phyloP scores from a whole-genome alignment of 2,329 filamentous ascomycete species.

The Trichophyton schoenleinii region DNA sequence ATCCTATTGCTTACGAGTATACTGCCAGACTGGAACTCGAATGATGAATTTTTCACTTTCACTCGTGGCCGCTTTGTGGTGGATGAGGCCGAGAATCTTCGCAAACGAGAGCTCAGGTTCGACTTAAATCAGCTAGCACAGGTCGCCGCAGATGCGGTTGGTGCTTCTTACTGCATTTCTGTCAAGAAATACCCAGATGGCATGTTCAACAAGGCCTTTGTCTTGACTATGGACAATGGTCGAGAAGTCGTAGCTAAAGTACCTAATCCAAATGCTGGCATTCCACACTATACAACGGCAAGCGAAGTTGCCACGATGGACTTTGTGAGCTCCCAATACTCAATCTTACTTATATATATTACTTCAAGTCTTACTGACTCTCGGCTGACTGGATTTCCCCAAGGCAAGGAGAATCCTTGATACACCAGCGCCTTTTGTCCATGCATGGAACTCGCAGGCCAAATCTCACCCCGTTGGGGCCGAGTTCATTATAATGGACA shows the following conservation, averaged over 20 bases:
- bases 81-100: slow-evolving; percentile 18
- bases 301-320: slow-evolving; percentile 20
- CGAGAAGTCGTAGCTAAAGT: slow-evolving; percentile 20
- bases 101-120: slow-evolving; percentile 16
- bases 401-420: slow-evolving; percentile 10
- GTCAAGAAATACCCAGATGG: slow-evolving; percentile 26
- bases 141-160: slow-evolving; percentile 20
- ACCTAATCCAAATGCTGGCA: slow-evolving; percentile 21
- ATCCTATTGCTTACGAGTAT: too few species aligned
- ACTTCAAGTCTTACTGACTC: not conserved
- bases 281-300: slow-evolving; percentile 10
- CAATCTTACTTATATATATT: not conserved
- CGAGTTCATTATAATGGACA: slow-evolving; percentile 19
- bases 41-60: slow-evolving; percentile 21
- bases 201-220: slow-evolving; percentile 25
- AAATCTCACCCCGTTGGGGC: slow-evolving; percentile 12
- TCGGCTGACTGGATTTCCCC: not conserved
- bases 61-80: slow-evolving; percentile 21
- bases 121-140: slow-evolving; percentile 24
- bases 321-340: slow-evolving; percentile 13
- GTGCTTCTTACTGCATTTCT: slow-evolving; percentile 20
- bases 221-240: slow-evolving; percentile 24
- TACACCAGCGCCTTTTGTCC: slow-evolving; percentile 13
- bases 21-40: slow-evolving; percentile 18
- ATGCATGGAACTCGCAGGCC: slow-evolving; percentile 13